Base-by-base conservation (phyloP, 2,329 filamentous ascomycete species). In the Aureobasidium leucospermi region DNA sequence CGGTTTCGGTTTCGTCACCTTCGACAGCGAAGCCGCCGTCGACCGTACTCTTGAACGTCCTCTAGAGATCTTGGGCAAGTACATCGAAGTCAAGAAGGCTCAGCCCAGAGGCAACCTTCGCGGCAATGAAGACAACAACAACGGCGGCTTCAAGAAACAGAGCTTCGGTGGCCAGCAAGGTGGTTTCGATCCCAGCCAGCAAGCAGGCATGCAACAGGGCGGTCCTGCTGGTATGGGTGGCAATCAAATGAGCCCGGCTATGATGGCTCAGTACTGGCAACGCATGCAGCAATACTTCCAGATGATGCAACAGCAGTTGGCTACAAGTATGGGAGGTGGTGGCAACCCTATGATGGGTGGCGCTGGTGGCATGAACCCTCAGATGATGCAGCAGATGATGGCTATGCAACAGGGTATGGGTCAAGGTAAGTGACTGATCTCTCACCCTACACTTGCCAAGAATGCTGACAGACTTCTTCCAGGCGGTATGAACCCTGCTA, bases 241-340 rank as follows among this genome's bases (percentile, higher is more conserved):
- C 42, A 73, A 74, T 58, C 79, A 83, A 63, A 95, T 97, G 89
- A 95, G 89, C 19, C 93, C 93, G 0, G 91, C 96, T 69, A 87
- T 96, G 79, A 96, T 97, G 91, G 94, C 94, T 2, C 92, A 96
- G 73, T 96, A 97, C 76, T 96, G 94, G 85, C 90, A 96, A 73
- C 85, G 92, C 49, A 97, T 99, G 93, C 94, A 99, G 74, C 90
- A 96, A 72, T 96, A 96, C 75, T 95, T 96, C 74, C 81, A 87
- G 60, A 86, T 96, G 82, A 94, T 96, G 90, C 91, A 96, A 74
- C 89, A 93, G 68, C 88, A 94, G 68, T 72, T 64, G 75, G 77
- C 67, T 73, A 74, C 56, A 66, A 69, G 66, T 64, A 29, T 71
- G 67, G 77, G 75, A 32, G 74, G 73, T 28, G 73, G 68, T 66